These are phyloP conservation scores for Thyridium curvatum DNA, from an alignment of 2,329 filamentous ascomycete species.

Conservation along the genomic window DNA sequence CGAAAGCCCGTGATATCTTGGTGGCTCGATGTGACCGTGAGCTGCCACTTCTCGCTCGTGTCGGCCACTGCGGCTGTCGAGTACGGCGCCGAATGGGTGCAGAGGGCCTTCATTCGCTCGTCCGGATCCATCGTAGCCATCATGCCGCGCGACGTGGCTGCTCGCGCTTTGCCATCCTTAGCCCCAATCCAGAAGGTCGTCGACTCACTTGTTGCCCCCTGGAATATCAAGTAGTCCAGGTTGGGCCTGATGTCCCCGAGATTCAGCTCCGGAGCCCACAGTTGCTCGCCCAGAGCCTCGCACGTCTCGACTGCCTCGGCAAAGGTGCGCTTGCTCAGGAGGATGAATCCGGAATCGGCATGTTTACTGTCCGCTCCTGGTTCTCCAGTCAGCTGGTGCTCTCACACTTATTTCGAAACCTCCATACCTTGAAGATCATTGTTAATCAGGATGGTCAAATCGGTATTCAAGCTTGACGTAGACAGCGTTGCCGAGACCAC, in stretches of 20 bases:
- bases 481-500: slow-evolving; percentile 19
- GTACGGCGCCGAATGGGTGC: slow-evolving; percentile 35
- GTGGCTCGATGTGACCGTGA: slow-evolving; percentile 29
- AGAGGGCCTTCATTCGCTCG: slow-evolving; percentile 26
- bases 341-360: slow-evolving; percentile 25
- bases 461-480: slow-evolving; percentile 24
- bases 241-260: slow-evolving; percentile 20
- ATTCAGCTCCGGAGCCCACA: slow-evolving; percentile 24
- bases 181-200: slow-evolving; percentile 29
- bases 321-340: slow-evolving; percentile 21
- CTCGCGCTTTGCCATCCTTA: slow-evolving; percentile 4
- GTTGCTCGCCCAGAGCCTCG: slow-evolving; percentile 28
- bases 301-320: slow-evolving; percentile 22
- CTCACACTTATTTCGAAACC: neutral
- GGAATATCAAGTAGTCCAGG: slow-evolving; percentile 28
- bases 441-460: slow-evolving; percentile 28
- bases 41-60: slow-evolving; percentile 24
- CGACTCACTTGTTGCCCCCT: slow-evolving; percentile 12
- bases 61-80: slow-evolving; percentile 24
- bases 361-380: slow-evolving; percentile 24
- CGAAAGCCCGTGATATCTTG: slow-evolving; percentile 33
- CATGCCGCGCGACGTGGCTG: slow-evolving; percentile 8
- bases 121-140: slow-evolving; percentile 7
- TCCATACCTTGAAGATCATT: slow-evolving; percentile 36
- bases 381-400: neutral